phyloP scores from a whole-genome alignment of 75 land plant genomes.

The Selaginella tamariscina region DNA sequence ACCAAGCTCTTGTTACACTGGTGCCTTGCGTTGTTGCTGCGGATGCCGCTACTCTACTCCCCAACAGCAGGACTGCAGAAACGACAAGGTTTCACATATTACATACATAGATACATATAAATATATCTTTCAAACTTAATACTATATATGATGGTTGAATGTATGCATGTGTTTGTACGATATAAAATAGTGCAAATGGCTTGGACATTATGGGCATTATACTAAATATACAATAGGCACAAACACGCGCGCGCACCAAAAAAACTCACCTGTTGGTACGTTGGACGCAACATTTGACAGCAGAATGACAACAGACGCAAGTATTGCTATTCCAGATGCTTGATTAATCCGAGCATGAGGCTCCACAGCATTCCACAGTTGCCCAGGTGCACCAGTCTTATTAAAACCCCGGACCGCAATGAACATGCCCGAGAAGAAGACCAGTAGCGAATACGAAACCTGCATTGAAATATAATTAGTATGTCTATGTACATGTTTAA shows the following conservation, averaged over 20 bases:
- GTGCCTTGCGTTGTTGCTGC: not conserved
- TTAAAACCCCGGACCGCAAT: slow-evolving; percentile 5
- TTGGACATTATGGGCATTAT: too few relatives aligned
- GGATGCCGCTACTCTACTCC: slow-evolving; percentile 1
- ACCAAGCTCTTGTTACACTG: slow-evolving; percentile 6
- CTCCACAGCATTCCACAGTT: not conserved
- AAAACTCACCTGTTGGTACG: slow-evolving; percentile 4
- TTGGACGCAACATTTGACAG: slow-evolving; percentile 7
- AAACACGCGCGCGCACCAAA: not conserved
- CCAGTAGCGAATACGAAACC: slow-evolving; percentile 9
- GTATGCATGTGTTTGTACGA: too few relatives aligned
- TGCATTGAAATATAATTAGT: not conserved
- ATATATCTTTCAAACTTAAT: not conserved
- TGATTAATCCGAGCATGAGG: not conserved
- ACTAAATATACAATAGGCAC: not conserved
- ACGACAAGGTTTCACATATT: not conserved
- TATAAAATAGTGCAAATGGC: too few relatives aligned
- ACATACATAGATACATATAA: not conserved
- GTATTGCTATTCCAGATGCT: slow-evolving; percentile 2
- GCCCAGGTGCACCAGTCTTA: slow-evolving; percentile 5
- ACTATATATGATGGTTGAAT: too few relatives aligned
- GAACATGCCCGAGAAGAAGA: slow-evolving; percentile 10
- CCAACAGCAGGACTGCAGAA: slow-evolving; percentile 1
- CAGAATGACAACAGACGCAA: not conserved
- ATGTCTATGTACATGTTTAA: not conserved